These are phyloP conservation scores for Friedmanniomyces simplex DNA, from an alignment of 495 filamentous ascomycete species.

Conservation along the genomic window DNA sequence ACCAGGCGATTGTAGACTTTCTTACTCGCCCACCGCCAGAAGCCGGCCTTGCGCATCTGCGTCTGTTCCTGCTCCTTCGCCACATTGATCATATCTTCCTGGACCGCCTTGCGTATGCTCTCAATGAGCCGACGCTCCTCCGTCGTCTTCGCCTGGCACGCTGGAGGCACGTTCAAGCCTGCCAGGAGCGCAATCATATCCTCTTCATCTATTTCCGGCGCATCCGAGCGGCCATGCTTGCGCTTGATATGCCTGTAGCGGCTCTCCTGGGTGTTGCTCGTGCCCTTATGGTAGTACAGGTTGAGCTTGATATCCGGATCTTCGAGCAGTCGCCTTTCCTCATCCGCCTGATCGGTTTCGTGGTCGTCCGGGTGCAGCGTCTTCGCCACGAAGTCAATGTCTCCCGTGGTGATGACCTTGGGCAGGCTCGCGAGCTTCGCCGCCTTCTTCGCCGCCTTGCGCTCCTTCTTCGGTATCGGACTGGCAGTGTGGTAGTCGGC, in stretches of 20 bases:
- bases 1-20: constrained; percentile 15
- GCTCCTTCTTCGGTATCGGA: constrained; percentile 13
- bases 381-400: constrained; percentile 13
- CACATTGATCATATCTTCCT: constrained; percentile 7
- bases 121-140: background rate
- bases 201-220: background rate
- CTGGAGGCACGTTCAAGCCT: background rate
- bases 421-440: constrained; percentile 8
- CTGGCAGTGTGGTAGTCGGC: background rate
- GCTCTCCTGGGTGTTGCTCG: constrained; percentile 2
- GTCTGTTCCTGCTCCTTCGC: constrained; percentile 7
- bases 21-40: constrained; percentile 18
- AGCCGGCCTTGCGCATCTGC: constrained; percentile 13
- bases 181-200: constrained; percentile 5
- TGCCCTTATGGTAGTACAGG: constrained; percentile 13
- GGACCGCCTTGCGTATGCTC: background rate
- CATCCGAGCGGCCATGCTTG: background rate
- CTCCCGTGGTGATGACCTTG: constrained; percentile 10
- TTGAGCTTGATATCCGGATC: constrained; percentile 17
- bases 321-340: background rate
- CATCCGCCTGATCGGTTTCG: background rate
- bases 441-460: constrained; percentile 8
- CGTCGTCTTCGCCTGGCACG: background rate
- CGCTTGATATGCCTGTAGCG: constrained; percentile 1
- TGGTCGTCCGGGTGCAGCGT: constrained; percentile 11